These are phyloP conservation scores for Hyaloperonospora arabidopsidis DNA, from an alignment of 352 stramenopile species.

Conservation along the genomic window DNA sequence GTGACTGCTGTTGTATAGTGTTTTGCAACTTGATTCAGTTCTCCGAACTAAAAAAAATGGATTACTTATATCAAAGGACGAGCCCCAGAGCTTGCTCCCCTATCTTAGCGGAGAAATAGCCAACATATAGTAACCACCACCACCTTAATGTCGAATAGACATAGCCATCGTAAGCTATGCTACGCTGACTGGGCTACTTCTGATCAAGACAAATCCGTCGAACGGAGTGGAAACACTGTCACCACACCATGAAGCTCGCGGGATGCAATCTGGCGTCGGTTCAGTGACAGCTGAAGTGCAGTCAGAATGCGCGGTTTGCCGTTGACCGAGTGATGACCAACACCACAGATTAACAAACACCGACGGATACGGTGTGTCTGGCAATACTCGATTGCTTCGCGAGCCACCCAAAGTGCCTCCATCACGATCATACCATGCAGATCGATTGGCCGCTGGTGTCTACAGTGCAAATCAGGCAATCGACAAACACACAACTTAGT, in stretches of 20 bases:
- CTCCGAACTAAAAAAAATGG: too few species aligned
- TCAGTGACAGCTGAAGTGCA: constrained; percentile 49
- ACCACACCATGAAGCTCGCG: constrained; percentile 48
- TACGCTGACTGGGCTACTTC: too few species aligned
- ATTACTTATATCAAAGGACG: too few species aligned
- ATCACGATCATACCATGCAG: constrained; percentile 63
- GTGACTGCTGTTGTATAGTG: too few species aligned
- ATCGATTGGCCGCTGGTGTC: constrained; percentile 45
- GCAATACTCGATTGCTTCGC: constrained; percentile 56
- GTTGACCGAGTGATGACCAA: constrained; percentile 61
- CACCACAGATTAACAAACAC: constrained; percentile 54
- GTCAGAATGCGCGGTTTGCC: constrained; percentile 54
- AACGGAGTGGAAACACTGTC: constrained; percentile 58
- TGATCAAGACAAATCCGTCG: constrained; percentile 17
- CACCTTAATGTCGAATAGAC: too few species aligned
- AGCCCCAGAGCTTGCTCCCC: too few species aligned
- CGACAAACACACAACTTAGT: constrained; percentile 2
- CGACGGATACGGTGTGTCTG: constrained; percentile 47
- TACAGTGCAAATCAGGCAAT: constrained; percentile 20
- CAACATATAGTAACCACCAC: too few species aligned
- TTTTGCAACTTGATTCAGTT: too few species aligned
- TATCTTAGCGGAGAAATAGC: too few species aligned
- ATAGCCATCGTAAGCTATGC: too few species aligned
- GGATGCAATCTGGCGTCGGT: constrained; percentile 51
- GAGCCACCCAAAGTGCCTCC: constrained; percentile 48